Conservation (phyloP, 2,329 filamentous ascomycete genomes). For the Colletotrichum costaricense region DNA sequence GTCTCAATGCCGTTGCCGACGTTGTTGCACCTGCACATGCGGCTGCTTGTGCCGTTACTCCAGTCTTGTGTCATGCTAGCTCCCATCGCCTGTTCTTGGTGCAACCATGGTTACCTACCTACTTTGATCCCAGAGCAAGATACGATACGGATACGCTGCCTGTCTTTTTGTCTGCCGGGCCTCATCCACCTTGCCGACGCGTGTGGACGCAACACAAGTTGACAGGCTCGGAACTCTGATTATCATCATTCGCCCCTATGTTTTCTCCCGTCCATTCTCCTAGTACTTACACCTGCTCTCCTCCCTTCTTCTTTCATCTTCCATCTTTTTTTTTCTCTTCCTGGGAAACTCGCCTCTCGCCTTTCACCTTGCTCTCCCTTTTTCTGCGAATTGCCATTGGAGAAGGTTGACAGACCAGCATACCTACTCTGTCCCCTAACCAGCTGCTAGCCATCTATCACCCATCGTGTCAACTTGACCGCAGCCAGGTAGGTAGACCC, state of each 20-base stretch:
- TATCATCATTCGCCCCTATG: conserved; percentile 11
- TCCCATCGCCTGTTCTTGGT: conserved; percentile 21
- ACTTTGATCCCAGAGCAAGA: conserved; percentile 13
- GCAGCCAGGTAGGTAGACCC: background rate
- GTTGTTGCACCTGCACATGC: conserved; percentile 4
- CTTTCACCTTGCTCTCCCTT: background rate
- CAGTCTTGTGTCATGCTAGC: conserved; percentile 17
- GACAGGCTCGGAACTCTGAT: conserved; percentile 1
- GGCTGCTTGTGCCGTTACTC: conserved; percentile 5
- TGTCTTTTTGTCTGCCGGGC: conserved; percentile 10
- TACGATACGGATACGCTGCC: conserved; percentile 14
- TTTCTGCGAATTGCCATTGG: background rate
- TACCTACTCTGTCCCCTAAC: background rate
- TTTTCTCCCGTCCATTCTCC: background rate
- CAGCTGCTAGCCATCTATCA: background rate
- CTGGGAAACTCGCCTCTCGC: background rate
- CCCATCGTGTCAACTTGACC: background rate
- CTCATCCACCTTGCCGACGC: background rate
- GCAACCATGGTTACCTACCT: conserved; percentile 13
- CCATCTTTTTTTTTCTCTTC: background rate
- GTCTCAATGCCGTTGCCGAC: background rate
- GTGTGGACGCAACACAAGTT: background rate
- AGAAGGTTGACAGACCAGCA: background rate
- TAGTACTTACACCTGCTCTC: conserved; percentile 4
- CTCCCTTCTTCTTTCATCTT: background rate